Percentiles rank a stretch among this genome's conserved stretches.
phyloP scores from a whole-genome alignment of 2,329 filamentous ascomycete species.

The Talaromyces sp. region DNA sequence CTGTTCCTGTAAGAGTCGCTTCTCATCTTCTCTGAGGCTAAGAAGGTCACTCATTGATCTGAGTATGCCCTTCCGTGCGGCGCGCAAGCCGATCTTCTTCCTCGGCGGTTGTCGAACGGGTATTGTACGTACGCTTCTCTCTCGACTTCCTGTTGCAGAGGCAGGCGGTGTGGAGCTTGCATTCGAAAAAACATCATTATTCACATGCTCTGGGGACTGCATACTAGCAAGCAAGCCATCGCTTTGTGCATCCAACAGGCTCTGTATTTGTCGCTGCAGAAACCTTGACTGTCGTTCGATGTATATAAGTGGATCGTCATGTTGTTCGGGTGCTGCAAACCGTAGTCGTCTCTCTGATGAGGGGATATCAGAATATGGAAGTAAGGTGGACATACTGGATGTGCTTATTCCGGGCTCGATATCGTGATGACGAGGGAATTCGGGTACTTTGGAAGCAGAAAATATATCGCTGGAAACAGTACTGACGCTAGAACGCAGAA shows the following conservation, averaged over 20 bases:
- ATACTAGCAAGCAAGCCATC: conserved; percentile 54
- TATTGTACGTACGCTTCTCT: conserved; percentile 32
- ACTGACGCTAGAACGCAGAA: background rate
- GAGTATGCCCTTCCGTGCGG: conserved; percentile 56
- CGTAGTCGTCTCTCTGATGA: conserved; percentile 24
- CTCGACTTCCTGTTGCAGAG: conserved; percentile 30
- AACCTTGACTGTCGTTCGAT: conserved; percentile 52
- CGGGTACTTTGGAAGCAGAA: background rate
- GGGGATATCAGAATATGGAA: conserved; percentile 22
- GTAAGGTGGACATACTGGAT: conserved; percentile 31
- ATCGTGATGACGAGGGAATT: background rate
- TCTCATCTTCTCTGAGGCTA: conserved; percentile 55
- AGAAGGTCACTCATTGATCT: conserved; percentile 56
- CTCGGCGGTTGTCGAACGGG: conserved; percentile 38
- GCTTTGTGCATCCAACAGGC: conserved; percentile 59
- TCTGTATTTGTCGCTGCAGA: conserved; percentile 57
- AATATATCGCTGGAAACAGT: background rate
- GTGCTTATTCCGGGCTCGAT: background rate
- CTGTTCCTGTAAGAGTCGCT: conserved; percentile 48
- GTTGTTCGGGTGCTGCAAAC: conserved; percentile 30
- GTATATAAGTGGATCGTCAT: conserved; percentile 46
- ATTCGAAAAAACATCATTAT: conserved; percentile 40
- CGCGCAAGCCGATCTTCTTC: conserved; percentile 51
- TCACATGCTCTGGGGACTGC: conserved; percentile 28
- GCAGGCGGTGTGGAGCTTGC: conserved; percentile 40